Base-by-base conservation (phyloP, 2,329 filamentous ascomycete genomes). In the Cadophora luteo-olivacea region DNA sequence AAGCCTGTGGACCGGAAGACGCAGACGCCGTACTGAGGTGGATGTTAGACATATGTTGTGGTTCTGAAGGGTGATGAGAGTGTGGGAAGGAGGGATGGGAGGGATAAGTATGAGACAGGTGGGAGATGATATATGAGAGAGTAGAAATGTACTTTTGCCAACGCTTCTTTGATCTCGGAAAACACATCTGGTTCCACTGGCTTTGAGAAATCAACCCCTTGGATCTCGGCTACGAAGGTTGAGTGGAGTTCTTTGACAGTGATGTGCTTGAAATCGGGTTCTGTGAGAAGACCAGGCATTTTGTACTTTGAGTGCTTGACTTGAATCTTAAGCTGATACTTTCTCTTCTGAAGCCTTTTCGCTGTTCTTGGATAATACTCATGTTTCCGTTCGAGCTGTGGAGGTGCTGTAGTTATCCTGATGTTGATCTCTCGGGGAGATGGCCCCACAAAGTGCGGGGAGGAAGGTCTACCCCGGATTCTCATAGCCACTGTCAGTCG, bases 1-100 rank as follows among this genome's bases (percentile, higher is more conserved):
- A 89, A 78, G 16, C 79, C 78, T 0, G 86, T 85, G 16, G 81
- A 74, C 49, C 84, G 84, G 74, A 87, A 83, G 24, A 86, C 82
- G 48, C 81, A 78, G 24, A 87, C 82, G 25, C 85, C 86, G 70
- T 87, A 85, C 84, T 86, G 41, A 41, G 5, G 16, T 16, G 7
- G 32, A 2, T 62, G 29, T 54, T 45, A 57, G 33, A 24, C 24
- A 32, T 38, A 38, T 38, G 1, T 38, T 38, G 3, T 2, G 36
- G 36, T 4, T 38, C 2, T 38, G 36, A 38, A 38, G 19, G 36
- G 4, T 33, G 24, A 5, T 19, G 38, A 29, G 12, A 54, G 32
- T 77, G 69, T 22, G 14, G 48, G 14, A 12, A 36, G n/a, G 19
- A n/a, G 6, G 11, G 45, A 22, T 9, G n/a, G 58, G n/a, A 25